Conservation (phyloP, 2,329 filamentous ascomycete species). For the Aspergillus sp. region DNA sequence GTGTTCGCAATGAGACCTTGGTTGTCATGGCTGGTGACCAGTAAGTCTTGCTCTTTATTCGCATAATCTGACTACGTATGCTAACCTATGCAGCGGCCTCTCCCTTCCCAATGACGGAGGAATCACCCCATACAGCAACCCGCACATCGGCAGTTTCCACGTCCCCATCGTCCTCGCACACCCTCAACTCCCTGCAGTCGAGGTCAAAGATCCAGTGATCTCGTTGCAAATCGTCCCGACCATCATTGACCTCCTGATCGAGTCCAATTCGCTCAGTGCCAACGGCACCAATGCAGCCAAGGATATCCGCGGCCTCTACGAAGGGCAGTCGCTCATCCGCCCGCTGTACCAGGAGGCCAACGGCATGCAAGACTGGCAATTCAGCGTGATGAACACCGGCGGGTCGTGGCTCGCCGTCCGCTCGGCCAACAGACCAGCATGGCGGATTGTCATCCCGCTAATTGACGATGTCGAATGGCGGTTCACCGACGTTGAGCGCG, state of each 20-base stretch:
- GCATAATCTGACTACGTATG: not conserved
- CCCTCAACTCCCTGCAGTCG: constrained; percentile 30
- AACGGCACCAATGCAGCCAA: constrained; percentile 20
- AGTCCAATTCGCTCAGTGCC: constrained; percentile 29
- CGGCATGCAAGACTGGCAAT: constrained; percentile 30
- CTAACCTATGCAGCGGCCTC: constrained; percentile 23
- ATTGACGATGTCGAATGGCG: constrained; percentile 35
- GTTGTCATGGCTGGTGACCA: constrained; percentile 36
- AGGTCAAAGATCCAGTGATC: constrained; percentile 28
- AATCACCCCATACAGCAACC: constrained; percentile 34
- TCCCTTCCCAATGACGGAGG: constrained; percentile 38
- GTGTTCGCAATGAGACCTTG: constrained; percentile 32
- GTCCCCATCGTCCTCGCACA: constrained; percentile 35
- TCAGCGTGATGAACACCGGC: constrained; percentile 38
- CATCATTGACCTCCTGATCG: constrained; percentile 32
- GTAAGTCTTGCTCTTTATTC: constrained; percentile 14
- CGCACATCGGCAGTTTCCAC: constrained; percentile 34
- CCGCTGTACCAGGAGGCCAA: constrained; percentile 22
- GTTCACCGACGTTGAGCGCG: constrained; percentile 28
- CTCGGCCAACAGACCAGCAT: constrained; percentile 27
- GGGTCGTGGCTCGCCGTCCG: constrained; percentile 32
- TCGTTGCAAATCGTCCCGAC: constrained; percentile 34
- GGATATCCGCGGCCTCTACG: constrained; percentile 31
- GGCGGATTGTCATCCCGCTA: constrained; percentile 32
- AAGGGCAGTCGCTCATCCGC: constrained; percentile 35